Evolutionary conservation across 2,329 filamentous ascomycete species (phyloP), one percentile per base, ranked within the genome.

Genomic region (Hypoxylon sp.): DNA sequence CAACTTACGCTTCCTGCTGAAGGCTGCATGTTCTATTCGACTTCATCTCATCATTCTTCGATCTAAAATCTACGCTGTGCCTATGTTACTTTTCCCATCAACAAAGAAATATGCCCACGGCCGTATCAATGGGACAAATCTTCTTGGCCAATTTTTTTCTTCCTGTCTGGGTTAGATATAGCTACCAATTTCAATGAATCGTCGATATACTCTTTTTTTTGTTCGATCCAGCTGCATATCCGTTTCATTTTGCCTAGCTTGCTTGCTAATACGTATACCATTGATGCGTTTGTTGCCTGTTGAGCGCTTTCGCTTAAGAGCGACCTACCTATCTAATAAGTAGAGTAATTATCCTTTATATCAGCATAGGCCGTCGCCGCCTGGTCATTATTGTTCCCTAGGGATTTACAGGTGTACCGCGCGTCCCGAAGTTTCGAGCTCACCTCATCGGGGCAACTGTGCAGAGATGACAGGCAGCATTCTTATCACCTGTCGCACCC

Each of bases 1-100:
- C 72, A 74, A 73, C 71, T 72, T 74, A 70, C 66, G 70, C 74
- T 73, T 74, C 71, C 73, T 71, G 52, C 71, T 68, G 69, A 71
- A 73, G 73, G 68, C 70, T 76, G 74, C 74, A 75, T 73, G 72
- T 71, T 75, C 75, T 75, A 75, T 76, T 76, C 75, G 69, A 77
- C 75, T 76, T 77, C 75, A 77, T 73, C 74, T 77, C 75, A 74
- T 77, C 74, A 74, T 73, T 74, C 67, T 59, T 62, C 44, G 50
- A 66, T 71, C 63, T 60, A 59, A 66, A 66, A 63, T 71, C 55
- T 61, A 66, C 63, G 44, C 31, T 55, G 39, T 54, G 29, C 29
- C 58, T 31, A 37, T 22, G 14, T 59, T 44, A 51, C 57, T 50
- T 47, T 58, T 35, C 26, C 58, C 37, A 46, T 58, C 58, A 31